These are phyloP conservation scores for Cercospora sesami DNA, from an alignment of 2,329 filamentous ascomycete genomes.

Conservation along the genomic window DNA sequence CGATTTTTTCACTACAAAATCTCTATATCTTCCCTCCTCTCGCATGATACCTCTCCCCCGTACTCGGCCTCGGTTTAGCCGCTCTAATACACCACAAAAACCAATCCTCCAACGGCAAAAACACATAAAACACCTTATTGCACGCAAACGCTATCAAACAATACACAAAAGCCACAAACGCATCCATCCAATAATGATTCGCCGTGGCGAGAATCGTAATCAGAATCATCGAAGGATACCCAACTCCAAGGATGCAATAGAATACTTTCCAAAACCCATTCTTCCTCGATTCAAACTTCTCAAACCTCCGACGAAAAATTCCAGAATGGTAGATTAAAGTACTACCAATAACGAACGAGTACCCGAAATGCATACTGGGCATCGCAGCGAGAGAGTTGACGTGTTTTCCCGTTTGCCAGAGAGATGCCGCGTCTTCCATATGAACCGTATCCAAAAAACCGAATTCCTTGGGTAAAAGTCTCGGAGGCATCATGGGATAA, in stretches of 20 bases:
- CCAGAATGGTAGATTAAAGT: conserved; percentile 54
- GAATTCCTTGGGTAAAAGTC: conserved; percentile 46
- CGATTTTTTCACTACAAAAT: neutral
- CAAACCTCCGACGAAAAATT: conserved; percentile 41
- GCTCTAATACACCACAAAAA: conserved; percentile 51
- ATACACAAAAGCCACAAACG: conserved; percentile 50
- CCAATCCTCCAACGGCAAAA: conserved; percentile 54
- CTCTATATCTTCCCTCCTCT: conserved; percentile 21
- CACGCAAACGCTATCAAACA: conserved; percentile 47
- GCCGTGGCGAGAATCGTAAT: conserved; percentile 60
- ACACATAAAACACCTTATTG: conserved; percentile 52
- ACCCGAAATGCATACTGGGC: conserved; percentile 55
- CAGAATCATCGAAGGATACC: conserved; percentile 57
- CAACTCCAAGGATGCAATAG: conserved; percentile 50
- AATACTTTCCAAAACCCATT: conserved; percentile 45
- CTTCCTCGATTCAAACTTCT: conserved; percentile 47
- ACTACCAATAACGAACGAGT: conserved; percentile 53
- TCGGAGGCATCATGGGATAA: conserved; percentile 53
- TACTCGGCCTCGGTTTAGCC: conserved; percentile 56
- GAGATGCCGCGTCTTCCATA: conserved; percentile 46
- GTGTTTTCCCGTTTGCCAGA: conserved; percentile 49
- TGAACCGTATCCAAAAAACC: conserved; percentile 48
- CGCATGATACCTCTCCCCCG: conserved; percentile 47
- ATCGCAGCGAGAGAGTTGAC: conserved; percentile 48
- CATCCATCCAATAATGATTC: conserved; percentile 60